Base-by-base conservation (phyloP, 2,329 filamentous ascomycete species). In the Westerdykella sp. region DNA sequence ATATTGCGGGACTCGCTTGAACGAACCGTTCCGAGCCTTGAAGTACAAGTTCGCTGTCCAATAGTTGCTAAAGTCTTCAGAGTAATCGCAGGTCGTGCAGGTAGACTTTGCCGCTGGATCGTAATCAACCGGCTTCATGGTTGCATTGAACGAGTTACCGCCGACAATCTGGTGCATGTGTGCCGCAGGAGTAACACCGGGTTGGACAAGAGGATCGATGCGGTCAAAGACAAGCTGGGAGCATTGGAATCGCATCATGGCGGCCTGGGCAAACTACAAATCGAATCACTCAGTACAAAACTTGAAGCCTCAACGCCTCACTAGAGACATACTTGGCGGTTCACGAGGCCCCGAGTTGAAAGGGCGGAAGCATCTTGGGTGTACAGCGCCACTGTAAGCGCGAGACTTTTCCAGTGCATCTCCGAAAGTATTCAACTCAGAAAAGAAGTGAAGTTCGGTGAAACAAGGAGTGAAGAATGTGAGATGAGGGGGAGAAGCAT, bases 21-120 rank as follows among this genome's bases (percentile, higher is more conserved):
- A 61, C 0, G 58, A 55, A 6, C 55, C 55, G 43, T 61, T 61
- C n/a, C 41, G 38, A 11, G 56, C 55, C 14, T 47, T 54, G 49
- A 57, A 58, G 39, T 56, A 60, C 21, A 60, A 43, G 40, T 56
- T 58, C 12, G 56, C 56, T n/a, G 56, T 59, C 56, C 55, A 57
- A 35, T 57, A 56, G 43, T 59, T 59, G 44, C 40, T 43, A 21
- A 35, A 34, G 21, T 55, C 56, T 34, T 59, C 53, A 4, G 42
- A 36, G 32, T 50, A 58, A 37, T 56, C 54, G 40, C 56, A 60
- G 4, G 50, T 57, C 4, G 56, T 60, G 45, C 56, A 60, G 3
- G 50, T 47, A 12, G 56, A 44, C 21, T 47, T 34, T 4, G 37
- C 39, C 5, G 51, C 42, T 10, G 54, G 55, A 23, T 60, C 57